Conservation (phyloP, 345 rosid species). For the Eucalyptus curtisii region DNA sequence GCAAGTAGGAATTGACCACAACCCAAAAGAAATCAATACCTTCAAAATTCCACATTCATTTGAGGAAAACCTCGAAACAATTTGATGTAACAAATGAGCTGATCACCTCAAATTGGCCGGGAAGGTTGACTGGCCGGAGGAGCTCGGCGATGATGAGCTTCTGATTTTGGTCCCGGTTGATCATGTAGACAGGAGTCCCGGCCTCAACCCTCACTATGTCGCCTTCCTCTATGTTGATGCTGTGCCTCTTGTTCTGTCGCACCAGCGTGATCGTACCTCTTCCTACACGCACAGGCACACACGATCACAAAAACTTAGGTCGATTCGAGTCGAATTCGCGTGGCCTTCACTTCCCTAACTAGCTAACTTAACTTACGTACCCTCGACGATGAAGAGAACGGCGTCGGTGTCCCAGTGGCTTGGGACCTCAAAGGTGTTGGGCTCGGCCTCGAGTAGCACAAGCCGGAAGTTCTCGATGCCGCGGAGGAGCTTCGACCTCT, state of each 20-base stretch:
- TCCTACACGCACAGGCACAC: constrained; percentile 7
- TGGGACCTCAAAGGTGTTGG: constrained; percentile 18
- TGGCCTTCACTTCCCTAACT: not conserved
- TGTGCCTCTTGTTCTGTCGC: constrained; percentile 9
- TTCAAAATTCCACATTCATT: not conserved
- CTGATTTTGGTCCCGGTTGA: constrained; percentile 21
- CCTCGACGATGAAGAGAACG: constrained; percentile 16
- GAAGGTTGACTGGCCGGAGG: constrained; percentile 21
- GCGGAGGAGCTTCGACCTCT: constrained; percentile 24
- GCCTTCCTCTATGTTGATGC: constrained; percentile 19
- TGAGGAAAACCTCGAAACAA: not conserved
- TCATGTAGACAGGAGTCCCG: constrained; percentile 23
- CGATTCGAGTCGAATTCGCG: too few species aligned
- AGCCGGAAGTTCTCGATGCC: constrained; percentile 27
- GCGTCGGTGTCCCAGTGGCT: constrained; percentile 29
- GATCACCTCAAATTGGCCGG: constrained; percentile 15
- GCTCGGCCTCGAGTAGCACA: constrained; percentile 10
- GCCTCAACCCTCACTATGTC: constrained; percentile 15
- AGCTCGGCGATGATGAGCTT: constrained; percentile 16
- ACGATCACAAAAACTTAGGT: not conserved
- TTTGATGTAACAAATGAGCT: not conserved
- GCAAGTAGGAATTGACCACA: not conserved
- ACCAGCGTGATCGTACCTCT: constrained; percentile 17
- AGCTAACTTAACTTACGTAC: not conserved
- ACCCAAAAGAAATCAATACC: not conserved